phyloP scores from a whole-genome alignment of 306 rosid genomes.

The Sicyos baderoa region DNA sequence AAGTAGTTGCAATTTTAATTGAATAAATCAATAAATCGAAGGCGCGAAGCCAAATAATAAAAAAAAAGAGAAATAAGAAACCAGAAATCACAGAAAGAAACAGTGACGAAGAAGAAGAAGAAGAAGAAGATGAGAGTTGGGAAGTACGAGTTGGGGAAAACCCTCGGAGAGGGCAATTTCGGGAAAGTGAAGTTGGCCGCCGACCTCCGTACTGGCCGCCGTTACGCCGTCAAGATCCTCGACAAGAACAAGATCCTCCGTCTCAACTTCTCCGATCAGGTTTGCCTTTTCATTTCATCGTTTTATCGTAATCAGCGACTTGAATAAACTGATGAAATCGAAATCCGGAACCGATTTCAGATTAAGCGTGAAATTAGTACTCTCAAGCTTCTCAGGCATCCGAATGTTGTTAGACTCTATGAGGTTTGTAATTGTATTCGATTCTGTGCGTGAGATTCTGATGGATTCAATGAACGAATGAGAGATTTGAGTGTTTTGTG shows the following conservation, averaged over 20 bases:
- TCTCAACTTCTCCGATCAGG: slow-evolving; percentile 72
- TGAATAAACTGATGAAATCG: slow-evolving; percentile 1
- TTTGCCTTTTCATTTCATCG: background rate
- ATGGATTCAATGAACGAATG: background rate
- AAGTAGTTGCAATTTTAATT: background rate
- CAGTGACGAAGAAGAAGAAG: background rate
- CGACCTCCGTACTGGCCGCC: slow-evolving; percentile 43
- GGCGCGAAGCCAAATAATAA: slow-evolving; percentile 15
- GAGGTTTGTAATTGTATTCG: slow-evolving; percentile 43
- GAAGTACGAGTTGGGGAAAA: slow-evolving; percentile 71
- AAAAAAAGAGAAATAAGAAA: background rate
- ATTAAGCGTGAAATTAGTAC: slow-evolving; percentile 82
- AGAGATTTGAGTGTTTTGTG: background rate
- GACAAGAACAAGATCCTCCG: slow-evolving; percentile 51
- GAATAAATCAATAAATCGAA: background rate
- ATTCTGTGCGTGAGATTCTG: background rate
- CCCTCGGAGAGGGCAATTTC: slow-evolving; percentile 78
- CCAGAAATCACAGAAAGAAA: background rate
- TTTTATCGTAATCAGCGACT: background rate
- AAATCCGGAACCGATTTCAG: slow-evolving; percentile 36
- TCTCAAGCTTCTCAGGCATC: slow-evolving; percentile 79
- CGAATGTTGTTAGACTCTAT: slow-evolving; percentile 64
- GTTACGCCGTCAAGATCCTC: slow-evolving; percentile 66
- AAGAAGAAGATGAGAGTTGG: slow-evolving; percentile 37
- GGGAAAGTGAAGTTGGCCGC: slow-evolving; percentile 76